Base-by-base conservation (phyloP, 2,329 filamentous ascomycete species). In the Thelonectria rubi region DNA sequence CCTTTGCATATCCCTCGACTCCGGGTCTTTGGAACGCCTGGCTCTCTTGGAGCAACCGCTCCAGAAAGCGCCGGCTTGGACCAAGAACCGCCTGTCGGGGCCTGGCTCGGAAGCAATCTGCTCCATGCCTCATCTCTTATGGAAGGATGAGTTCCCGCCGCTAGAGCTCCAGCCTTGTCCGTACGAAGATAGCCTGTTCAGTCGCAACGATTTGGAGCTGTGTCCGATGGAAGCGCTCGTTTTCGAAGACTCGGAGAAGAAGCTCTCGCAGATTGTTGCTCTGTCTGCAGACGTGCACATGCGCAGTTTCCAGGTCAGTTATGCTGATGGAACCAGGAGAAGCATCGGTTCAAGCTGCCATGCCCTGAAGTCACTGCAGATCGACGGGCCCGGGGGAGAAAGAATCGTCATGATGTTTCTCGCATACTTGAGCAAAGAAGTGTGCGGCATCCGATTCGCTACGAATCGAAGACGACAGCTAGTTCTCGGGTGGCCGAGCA, bases 371-470 rank as follows among this genome's bases (percentile, higher is more conserved):
- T 24, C 26, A 5, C 12, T 54, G 5, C 20, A 9, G 12, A 54
- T 54, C 20, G 51, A 54, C 5, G 51, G 51, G 9, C n/a, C 26
- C 20, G 51, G 40, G 46, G 51, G 51, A 37, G 40, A 46, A 21
- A 11, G 51, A 34, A 37, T 54, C 8, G 20, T 15, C 12, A 37
- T 37, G 15, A 20, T 32, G 21, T 24, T 17, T 54, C 3, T 37
- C 14, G 21, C 32, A n/a, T 9, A n/a, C n/a, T 34, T 11, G 11
- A 17, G 20, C 7, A 17, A 3, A 11, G n/a, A 10, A 24, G 15
- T 11, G 26, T 8, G 8, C 3, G 8, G 26, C 40, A 32, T 54
- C 3, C 51, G 51, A 21, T 54, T 54, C 15, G 51, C 34, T 14
- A 54, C 51, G 26, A 54, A 26, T 9, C 17, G 7, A 12, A 30